Evolutionary conservation across 2,329 filamentous ascomycete species (phyloP).

Genomic region (Claviceps citrina): DNA sequence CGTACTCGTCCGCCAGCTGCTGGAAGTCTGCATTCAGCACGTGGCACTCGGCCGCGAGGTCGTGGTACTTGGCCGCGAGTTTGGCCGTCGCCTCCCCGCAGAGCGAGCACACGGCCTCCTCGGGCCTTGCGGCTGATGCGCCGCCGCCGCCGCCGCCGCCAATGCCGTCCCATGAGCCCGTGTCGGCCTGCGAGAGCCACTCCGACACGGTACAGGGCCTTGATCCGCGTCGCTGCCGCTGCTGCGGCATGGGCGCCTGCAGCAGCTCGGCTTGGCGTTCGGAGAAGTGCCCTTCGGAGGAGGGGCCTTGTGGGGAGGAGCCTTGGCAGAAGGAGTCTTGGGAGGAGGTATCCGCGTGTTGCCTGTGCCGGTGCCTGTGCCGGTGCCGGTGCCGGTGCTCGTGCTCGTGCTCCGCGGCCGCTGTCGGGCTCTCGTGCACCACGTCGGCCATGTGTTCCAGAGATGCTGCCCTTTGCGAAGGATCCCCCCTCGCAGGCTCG

Average conservation of each 20-base stretch:
- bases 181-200: neutral
- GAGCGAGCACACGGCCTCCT: neutral
- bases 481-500: neutral
- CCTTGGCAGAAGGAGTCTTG: too few species aligned
- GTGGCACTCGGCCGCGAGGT: neutral
- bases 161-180: neutral
- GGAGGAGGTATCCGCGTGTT: too few species aligned
- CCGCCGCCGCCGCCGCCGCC: too few species aligned
- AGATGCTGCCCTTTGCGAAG: neutral
- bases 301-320: too few species aligned
- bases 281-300: too few species aligned
- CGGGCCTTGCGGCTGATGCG: too few species aligned
- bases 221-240: too few species aligned
- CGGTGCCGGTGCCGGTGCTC: too few species aligned
- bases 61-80: neutral
- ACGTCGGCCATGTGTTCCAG: neutral
- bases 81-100: neutral
- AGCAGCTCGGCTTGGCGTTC: conserved; percentile 1
- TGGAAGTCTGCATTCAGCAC: neutral
- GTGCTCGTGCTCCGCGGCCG: neutral
- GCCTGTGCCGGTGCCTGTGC: too few species aligned
- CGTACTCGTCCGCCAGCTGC: neutral
- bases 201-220: neutral
- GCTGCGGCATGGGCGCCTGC: neutral
- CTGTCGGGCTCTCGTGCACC: neutral